phyloP scores from a whole-genome alignment of 2,329 filamentous ascomycete species.

The Westerdykella sp. region DNA sequence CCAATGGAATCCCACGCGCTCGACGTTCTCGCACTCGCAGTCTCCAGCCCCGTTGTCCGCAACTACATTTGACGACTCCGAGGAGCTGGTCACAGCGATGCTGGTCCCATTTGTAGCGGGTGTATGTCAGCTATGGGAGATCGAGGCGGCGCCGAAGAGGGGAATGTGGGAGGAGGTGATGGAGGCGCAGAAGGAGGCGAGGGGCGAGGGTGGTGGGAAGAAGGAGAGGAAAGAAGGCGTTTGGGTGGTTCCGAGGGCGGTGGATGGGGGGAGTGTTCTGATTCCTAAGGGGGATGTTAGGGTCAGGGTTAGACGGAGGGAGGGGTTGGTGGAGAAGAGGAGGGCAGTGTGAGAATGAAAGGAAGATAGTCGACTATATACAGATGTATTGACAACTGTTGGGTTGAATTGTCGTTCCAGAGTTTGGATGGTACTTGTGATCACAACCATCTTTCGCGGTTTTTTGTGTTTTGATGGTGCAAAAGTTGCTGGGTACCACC shows the following conservation, averaged over 20 bases:
- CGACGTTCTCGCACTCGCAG: constrained; percentile 10
- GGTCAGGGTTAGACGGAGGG: constrained; percentile 47
- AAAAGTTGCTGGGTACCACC: no score
- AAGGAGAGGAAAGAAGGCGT: constrained; percentile 16
- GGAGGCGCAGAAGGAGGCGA: constrained; percentile 26
- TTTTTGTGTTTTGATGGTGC: no score
- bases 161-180: constrained; percentile 25
- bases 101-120: constrained; percentile 26
- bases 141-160: constrained; percentile 29
- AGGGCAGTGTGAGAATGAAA: background rate
- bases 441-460: no score
- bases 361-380: background rate
- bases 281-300: constrained; percentile 48
- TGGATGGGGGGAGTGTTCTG: constrained; percentile 45
- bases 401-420: no score
- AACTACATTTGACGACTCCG: constrained; percentile 7
- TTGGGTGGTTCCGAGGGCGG: constrained; percentile 48
- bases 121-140: constrained; percentile 32
- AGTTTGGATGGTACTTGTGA: no score
- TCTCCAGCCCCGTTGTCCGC: constrained; percentile 11
- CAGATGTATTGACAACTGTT: background rate
- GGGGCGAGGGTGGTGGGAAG: constrained; percentile 11
- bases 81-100: constrained; percentile 19
- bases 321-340: constrained; percentile 12
- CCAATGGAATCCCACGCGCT: constrained; percentile 25